Base-by-base conservation (phyloP, 768 basidiomycete genomes). In the Mycena indigotica region DNA sequence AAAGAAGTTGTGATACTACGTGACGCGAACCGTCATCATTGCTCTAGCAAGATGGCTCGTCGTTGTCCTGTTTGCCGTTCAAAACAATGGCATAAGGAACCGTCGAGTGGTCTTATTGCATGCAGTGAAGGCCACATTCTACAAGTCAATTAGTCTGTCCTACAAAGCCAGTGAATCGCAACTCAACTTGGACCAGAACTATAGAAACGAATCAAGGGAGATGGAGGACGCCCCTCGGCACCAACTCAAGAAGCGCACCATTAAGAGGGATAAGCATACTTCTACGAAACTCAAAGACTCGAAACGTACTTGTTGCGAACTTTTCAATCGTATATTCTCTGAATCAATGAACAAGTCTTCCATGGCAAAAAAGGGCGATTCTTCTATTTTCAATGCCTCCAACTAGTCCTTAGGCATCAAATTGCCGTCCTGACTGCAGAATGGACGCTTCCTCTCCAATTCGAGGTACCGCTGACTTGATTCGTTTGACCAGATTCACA, bases 51-150 rank as follows among this genome's bases (percentile, higher is more conserved):
- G 41, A 44, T 89, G 88, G 81, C 84, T 3, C 82, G 80, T 16
- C 80, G 84, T 41, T 96, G 94, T 67, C 78, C 83, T 0, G 80
- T 87, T 21, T 97, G 95, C 67, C 86, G 89, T 8, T 95, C 93
- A 23, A 84, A 83, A 50, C 84, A 88, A 69, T 97, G 93, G 93
- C 85, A 91, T 65, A 95, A 92, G 67, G 91, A 93, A 57, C 84
- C 85, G 12, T 81, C 86, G 0, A 89, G 86, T 30, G 95, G 95
- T 1, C 77, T 89, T 40, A 82, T 95, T 40, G 86, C 88, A 2
- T 97, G 95, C 71, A 89, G 86, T 62, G 95, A 97, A 67, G 95
- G 95, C 10, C 95, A 97, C 70, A 83, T 96, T 58, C 81, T 94
- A 28, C 90, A 93, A 81, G 93, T 93, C 69, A 65, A 23, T 56